Conservation (phyloP, 2,329 filamentous ascomycete species). For the Neofusicoccum sp. region DNA sequence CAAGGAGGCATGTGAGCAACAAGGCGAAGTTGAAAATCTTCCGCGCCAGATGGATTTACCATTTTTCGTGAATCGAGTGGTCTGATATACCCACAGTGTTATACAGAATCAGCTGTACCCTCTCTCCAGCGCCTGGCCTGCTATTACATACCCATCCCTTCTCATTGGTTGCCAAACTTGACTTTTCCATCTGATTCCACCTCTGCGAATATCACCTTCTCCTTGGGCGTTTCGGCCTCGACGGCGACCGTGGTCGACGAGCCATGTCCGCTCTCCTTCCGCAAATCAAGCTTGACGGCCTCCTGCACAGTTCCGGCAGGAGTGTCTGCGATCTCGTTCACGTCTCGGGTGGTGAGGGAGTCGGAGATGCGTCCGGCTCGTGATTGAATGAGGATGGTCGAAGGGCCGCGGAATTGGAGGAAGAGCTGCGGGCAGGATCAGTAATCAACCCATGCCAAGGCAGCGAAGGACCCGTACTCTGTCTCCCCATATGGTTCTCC, state of each 20-base stretch:
- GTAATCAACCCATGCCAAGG: neutral
- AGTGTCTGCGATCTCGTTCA: constrained; percentile 87
- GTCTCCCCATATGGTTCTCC: constrained; percentile 91
- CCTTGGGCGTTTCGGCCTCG: neutral
- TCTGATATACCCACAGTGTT: neutral
- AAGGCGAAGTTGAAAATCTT: no score
- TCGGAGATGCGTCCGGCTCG: constrained; percentile 80
- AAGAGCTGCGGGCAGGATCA: constrained; percentile 63
- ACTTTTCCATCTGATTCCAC: constrained; percentile 22
- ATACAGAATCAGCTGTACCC: neutral
- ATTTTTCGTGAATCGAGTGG: neutral
- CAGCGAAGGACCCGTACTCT: constrained; percentile 53
- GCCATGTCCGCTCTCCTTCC: constrained; percentile 29
- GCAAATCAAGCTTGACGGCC: constrained; percentile 53
- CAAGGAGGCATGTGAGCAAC: no score
- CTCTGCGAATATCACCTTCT: constrained; percentile 16
- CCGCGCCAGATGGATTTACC: no score
- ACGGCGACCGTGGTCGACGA: constrained; percentile 2
- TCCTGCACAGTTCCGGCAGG: constrained; percentile 71
- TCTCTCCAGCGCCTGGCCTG: constrained; percentile 2
- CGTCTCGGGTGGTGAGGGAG: constrained; percentile 72
- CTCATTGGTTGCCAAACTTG: constrained; percentile 15
- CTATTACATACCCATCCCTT: neutral
- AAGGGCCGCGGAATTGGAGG: constrained; percentile 84
- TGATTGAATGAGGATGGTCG: constrained; percentile 84